A percentile compares a stretch with the other conserved stretches of the same genome.
Evolutionary conservation across 148 eudicot genomes (phyloP).

Genomic region (Chenopodium berlandieri): DNA sequence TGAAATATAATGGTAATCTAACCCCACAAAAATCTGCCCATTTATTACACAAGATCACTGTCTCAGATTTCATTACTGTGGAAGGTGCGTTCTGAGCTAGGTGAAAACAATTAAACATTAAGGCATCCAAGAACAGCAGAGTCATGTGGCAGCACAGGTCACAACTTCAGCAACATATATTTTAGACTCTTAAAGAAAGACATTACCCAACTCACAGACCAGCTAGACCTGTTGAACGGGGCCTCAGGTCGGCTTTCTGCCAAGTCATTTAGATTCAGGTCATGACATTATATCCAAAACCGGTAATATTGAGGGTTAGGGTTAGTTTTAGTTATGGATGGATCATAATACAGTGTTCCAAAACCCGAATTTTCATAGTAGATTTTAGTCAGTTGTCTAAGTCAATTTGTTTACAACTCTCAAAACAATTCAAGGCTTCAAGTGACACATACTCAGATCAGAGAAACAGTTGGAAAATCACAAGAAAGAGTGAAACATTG

Average conservation of each 20-base stretch:
- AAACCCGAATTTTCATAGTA: neutral
- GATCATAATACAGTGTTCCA: neutral
- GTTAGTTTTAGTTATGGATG: neutral
- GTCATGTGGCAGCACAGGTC: conserved; percentile 11
- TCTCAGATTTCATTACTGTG: conserved; percentile 6
- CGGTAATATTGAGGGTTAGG: neutral
- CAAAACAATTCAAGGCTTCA: neutral
- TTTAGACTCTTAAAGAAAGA: neutral
- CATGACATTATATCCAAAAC: neutral
- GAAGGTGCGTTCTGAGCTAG: conserved; percentile 8
- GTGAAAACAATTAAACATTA: neutral
- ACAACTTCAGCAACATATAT: neutral
- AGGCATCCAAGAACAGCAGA: conserved; percentile 6
- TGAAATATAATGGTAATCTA: neutral
- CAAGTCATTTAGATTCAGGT: neutral
- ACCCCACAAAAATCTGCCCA: conserved; percentile 11
- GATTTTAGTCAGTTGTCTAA: neutral
- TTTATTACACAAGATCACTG: neutral
- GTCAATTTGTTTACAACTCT: neutral
- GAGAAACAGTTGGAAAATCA: neutral
- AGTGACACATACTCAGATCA: neutral
- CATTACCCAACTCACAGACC: neutral
- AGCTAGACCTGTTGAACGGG: neutral
- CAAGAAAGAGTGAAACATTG: neutral
- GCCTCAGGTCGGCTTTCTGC: neutral